Percentiles rank a stretch among this genome's conserved stretches.
phyloP scores from a whole-genome alignment of 2,329 filamentous ascomycete genomes.

The Xylariaceae sp. region DNA sequence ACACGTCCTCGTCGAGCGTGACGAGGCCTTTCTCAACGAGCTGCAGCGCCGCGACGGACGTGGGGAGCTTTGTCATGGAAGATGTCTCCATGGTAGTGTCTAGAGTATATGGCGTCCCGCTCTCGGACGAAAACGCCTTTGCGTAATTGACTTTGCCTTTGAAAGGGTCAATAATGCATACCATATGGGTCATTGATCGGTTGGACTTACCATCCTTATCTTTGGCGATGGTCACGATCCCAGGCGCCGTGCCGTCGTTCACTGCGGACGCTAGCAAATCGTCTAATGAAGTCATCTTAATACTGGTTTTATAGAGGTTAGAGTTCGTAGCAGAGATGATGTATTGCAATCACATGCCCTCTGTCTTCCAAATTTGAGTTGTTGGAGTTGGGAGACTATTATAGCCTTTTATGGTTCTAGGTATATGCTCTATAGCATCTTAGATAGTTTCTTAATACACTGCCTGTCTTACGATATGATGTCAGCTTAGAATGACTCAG shows the following conservation, averaged over 20 bases:
- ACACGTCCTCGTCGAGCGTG: conserved; percentile 50
- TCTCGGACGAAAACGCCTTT: conserved; percentile 16
- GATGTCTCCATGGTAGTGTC: conserved; percentile 40
- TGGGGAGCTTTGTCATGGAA: conserved; percentile 48
- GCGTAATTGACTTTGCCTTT: conserved; percentile 23
- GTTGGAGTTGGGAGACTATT: background rate
- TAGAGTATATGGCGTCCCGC: conserved; percentile 16
- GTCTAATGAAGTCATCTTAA: conserved; percentile 19
- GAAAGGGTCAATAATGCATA: background rate
- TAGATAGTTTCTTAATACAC: no score
- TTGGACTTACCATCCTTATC: conserved; percentile 18
- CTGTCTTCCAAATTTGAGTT: background rate
- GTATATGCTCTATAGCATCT: background rate
- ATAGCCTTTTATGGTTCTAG: background rate
- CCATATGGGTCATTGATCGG: background rate
- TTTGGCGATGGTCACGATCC: conserved; percentile 26
- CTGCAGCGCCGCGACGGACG: conserved; percentile 50
- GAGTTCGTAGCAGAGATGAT: background rate
- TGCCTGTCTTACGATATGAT: no score
- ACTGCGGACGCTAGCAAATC: conserved; percentile 19
- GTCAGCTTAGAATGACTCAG: background rate
- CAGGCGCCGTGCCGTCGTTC: conserved; percentile 19
- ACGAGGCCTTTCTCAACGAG: conserved; percentile 51
- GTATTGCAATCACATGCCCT: background rate
- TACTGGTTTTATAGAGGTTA: background rate